Evolutionary conservation across 1,284 basidiomycete species (phyloP).

Genomic region (Cryptococcus sp.): DNA sequence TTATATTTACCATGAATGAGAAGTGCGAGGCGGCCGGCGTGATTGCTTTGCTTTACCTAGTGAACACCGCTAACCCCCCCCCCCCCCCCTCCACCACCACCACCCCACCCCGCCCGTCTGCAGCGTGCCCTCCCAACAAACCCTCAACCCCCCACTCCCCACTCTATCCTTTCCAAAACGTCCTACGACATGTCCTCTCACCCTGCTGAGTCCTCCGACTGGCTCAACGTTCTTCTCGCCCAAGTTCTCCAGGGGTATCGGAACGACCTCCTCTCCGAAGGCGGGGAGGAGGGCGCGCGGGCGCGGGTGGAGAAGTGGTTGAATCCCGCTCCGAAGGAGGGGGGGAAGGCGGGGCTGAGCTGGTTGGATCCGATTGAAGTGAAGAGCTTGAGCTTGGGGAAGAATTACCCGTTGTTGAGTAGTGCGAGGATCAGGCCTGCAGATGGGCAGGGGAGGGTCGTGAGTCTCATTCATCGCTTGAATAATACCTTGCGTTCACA

Average conservation of each 20-base stretch:
- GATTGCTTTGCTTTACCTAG: background rate
- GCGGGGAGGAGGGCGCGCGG: constrained; percentile 51
- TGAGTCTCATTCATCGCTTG: constrained; percentile 29
- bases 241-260: constrained; percentile 52
- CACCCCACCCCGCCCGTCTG: background rate
- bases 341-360: constrained; percentile 18
- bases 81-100: too few relatives aligned
- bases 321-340: constrained; percentile 37
- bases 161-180: constrained; percentile 51
- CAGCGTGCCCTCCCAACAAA: constrained; percentile 41
- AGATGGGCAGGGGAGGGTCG: constrained; percentile 54
- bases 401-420: constrained; percentile 54
- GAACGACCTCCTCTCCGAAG: constrained; percentile 46
- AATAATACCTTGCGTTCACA: too few relatives aligned
- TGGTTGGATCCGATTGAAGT: constrained; percentile 55
- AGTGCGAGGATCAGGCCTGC: constrained; percentile 57
- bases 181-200: constrained; percentile 56
- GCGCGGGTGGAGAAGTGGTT: constrained; percentile 49
- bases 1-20: too few relatives aligned
- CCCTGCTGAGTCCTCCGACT: constrained; percentile 55
- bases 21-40: background rate
- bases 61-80: background rate
- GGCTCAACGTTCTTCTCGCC: constrained; percentile 58
- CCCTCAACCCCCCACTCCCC: constrained; percentile 34
- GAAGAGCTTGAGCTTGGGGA: constrained; percentile 55